Evolutionary conservation across 2,329 filamentous ascomycete species (phyloP).

Genomic region (Ophiosphaerella narmari): DNA sequence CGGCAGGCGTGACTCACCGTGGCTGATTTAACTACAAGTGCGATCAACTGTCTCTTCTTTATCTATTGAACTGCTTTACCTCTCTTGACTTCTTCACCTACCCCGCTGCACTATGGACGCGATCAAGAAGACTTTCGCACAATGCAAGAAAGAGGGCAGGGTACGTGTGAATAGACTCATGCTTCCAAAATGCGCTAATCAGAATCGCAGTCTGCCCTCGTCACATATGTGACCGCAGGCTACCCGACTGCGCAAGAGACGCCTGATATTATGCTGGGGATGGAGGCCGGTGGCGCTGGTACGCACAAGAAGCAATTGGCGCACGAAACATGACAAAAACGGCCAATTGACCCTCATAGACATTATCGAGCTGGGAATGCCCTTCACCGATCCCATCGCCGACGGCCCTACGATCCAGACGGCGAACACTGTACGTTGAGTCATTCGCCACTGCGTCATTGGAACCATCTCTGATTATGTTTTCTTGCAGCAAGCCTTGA

Average conservation of each 20-base stretch:
- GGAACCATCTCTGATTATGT: constrained; percentile 17
- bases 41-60: neutral
- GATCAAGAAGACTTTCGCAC: constrained; percentile 56
- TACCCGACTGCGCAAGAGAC: constrained; percentile 84
- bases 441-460: constrained; percentile 23
- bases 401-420: constrained; percentile 97
- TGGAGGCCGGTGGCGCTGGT: constrained; percentile 94
- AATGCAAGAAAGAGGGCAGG: constrained; percentile 56
- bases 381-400: constrained; percentile 97
- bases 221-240: constrained; percentile 95
- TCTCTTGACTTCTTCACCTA: constrained; percentile 1
- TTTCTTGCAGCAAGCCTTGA: constrained; percentile 65
- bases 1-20: constrained; percentile 19
- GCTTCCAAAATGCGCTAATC: constrained; percentile 10
- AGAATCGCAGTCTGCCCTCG: constrained; percentile 71
- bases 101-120: constrained; percentile 47
- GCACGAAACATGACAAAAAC: neutral
- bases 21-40: constrained; percentile 9
- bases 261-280: constrained; percentile 79
- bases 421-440: constrained; percentile 74
- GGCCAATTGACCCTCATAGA: constrained; percentile 58
- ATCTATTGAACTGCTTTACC: neutral
- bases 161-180: constrained; percentile 24
- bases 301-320: constrained; percentile 34
- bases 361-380: constrained; percentile 92